Base-by-base conservation (phyloP, 106 monocot species). In the Allium fistulosum region DNA sequence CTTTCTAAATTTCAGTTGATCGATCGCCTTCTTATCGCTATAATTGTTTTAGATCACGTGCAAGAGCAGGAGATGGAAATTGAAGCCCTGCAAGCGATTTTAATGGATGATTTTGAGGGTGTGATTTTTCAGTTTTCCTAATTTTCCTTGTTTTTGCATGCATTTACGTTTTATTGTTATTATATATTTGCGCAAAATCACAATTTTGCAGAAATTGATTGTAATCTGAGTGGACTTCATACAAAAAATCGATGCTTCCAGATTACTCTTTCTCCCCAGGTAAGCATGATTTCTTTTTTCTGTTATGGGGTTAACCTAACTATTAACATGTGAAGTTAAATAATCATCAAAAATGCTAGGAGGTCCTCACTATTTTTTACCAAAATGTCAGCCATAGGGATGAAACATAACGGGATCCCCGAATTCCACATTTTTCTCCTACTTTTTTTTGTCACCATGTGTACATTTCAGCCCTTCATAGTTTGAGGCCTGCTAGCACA, bases 21-120 rank as follows among this genome's bases (percentile, higher is more conserved):
- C 46, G 0, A 49, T 46, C 59, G 14, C 58, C 22, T 7, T 51
- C 52, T 26, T 18, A 49, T 51, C 9, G 11, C 26, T 13, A 12
- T 59, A 26, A 26, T 50, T 63, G 26, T 72, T 7, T 11, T 59
- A 88, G 88, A 88, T 50, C 63, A 77, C 75, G 71, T 51, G 61
- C 88, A 82, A 77, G 88, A 88, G 75, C 88, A 88, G 71, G 88
- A 88, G 72, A 88, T 88, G 88, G 88, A 85, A 75, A 79, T 88
- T 63, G 88, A 88, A 65, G 88, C 88, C 10, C 48, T 88, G 74
- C 74, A 84, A 66, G 88, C 88, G 27, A 88, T 88, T 57, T 76
- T 88, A 46, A 88, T 88, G 88, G 88, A 88, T 47, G 88, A 88
- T 18, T 67, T 88, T 61, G 37, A 62, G 69, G 88, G 88, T 78